A percentile compares a stretch with the other conserved stretches of the same genome.
These are phyloP conservation scores for Fragilaria radians DNA, from an alignment of 108 stramenopile genomes.

Conservation along the genomic window DNA sequence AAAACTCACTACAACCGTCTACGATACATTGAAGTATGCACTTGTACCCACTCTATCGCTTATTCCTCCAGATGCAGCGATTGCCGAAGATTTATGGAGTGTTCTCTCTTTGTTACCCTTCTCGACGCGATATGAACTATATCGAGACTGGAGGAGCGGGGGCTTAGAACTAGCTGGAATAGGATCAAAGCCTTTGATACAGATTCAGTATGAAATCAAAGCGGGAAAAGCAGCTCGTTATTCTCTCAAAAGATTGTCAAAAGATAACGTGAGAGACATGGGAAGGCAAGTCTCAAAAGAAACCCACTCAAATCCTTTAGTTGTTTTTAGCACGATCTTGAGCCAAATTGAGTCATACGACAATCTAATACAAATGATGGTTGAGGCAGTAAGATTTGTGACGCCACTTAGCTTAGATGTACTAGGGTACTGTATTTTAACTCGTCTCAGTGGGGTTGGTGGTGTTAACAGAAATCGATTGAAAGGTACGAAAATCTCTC, in stretches of 20 bases:
- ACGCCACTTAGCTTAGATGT: conserved; percentile 84
- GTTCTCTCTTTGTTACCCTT: conserved; percentile 56
- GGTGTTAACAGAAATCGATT: conserved; percentile 53
- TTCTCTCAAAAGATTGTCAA: conserved; percentile 80
- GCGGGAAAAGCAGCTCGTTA: conserved; percentile 70
- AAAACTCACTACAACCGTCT: conserved; percentile 3
- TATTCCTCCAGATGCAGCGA: conserved; percentile 54
- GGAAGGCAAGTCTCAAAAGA: conserved; percentile 70
- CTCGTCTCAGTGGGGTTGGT: conserved; percentile 41
- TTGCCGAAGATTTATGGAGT: conserved; percentile 67
- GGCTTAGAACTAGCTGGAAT: conserved; percentile 58
- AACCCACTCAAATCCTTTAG: conserved; percentile 83
- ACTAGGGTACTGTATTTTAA: conserved; percentile 71
- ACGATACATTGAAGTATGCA: conserved; percentile 35
- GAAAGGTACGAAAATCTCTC: conserved; percentile 41
- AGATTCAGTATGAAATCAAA: conserved; percentile 57
- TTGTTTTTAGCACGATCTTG: conserved; percentile 78
- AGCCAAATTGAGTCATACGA: conserved; percentile 92
- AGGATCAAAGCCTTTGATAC: conserved; percentile 46
- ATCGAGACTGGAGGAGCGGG: conserved; percentile 62
- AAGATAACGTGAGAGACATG: conserved; percentile 79
- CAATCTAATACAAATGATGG: conserved; percentile 89
- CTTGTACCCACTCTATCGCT: conserved; percentile 65
- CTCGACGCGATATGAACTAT: conserved; percentile 57
- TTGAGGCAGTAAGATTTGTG: conserved; percentile 77